A percentile compares a stretch with the other conserved stretches of the same genome.
Evolutionary conservation across 2,329 filamentous ascomycete genomes (phyloP).

Genomic region (Rutstroemia sp.): DNA sequence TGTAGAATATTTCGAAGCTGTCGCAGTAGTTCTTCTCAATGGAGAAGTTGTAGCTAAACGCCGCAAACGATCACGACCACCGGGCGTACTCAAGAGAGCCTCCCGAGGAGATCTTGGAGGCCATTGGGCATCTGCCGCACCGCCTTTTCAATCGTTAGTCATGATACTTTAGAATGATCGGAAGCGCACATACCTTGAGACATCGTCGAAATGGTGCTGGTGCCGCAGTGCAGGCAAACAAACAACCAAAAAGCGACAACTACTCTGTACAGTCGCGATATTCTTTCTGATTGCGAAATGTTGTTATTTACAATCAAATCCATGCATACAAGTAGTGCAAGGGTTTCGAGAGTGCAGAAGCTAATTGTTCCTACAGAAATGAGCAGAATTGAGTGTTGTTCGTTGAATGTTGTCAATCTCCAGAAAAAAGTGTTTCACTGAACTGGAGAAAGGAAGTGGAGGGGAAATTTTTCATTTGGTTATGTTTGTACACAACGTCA

Average conservation of each 20-base stretch:
- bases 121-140: constrained; percentile 39
- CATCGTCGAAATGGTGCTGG: not conserved
- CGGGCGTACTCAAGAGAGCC: constrained; percentile 60
- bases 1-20: constrained; percentile 15
- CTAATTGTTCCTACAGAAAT: not conserved
- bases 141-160: constrained; percentile 2
- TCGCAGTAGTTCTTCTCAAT: constrained; percentile 35
- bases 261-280: too few species aligned
- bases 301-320: not conserved
- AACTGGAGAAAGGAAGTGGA: not conserved
- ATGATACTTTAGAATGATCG: not conserved
- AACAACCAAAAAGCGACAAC: not conserved
- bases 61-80: constrained; percentile 69
- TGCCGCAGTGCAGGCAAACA: not conserved
- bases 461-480: too few species aligned
- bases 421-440: not conserved
- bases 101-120: constrained; percentile 61
- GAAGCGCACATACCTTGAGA: constrained; percentile 8
- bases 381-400: not conserved
- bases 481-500: too few species aligned
- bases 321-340: not conserved
- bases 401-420: not conserved
- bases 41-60: constrained; percentile 61
- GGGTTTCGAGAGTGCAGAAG: too few species aligned
- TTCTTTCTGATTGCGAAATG: not conserved